A percentile compares a stretch with the other conserved stretches of the same genome.
These are phyloP conservation scores for Emergomyces orientalis DNA, from an alignment of 2,329 filamentous ascomycete species.

Conservation along the genomic window DNA sequence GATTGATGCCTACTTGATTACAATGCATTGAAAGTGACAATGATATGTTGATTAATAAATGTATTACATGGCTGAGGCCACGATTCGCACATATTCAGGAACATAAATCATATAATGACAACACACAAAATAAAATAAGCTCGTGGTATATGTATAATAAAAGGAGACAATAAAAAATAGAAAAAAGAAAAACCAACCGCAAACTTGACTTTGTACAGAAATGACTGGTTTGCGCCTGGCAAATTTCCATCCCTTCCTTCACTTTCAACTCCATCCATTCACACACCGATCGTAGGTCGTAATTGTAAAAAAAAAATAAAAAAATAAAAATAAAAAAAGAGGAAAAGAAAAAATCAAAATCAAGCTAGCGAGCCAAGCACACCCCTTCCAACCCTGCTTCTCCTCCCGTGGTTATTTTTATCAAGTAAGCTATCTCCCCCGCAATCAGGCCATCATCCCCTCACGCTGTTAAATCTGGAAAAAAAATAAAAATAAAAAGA, in stretches of 20 bases:
- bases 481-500: neutral
- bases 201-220: neutral
- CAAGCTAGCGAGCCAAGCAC: neutral
- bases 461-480: neutral
- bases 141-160: constrained; percentile 1
- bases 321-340: neutral
- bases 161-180: neutral
- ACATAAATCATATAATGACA: neutral
- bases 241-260: neutral
- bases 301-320: neutral
- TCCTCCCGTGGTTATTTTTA: neutral
- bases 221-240: constrained; percentile 2
- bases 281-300: constrained; percentile 1
- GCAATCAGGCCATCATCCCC: neutral
- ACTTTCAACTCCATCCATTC: constrained; percentile 3
- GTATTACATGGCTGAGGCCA: no score
- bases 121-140: neutral
- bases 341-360: neutral
- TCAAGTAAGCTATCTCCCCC: neutral
- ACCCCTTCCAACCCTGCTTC: no score
- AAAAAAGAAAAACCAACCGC: neutral
- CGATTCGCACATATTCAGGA: neutral
- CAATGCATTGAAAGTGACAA: no score
- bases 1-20: no score
- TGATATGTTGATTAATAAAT: no score